Base-by-base conservation (phyloP, 306 rosid genomes). In the Myrica gale region DNA sequence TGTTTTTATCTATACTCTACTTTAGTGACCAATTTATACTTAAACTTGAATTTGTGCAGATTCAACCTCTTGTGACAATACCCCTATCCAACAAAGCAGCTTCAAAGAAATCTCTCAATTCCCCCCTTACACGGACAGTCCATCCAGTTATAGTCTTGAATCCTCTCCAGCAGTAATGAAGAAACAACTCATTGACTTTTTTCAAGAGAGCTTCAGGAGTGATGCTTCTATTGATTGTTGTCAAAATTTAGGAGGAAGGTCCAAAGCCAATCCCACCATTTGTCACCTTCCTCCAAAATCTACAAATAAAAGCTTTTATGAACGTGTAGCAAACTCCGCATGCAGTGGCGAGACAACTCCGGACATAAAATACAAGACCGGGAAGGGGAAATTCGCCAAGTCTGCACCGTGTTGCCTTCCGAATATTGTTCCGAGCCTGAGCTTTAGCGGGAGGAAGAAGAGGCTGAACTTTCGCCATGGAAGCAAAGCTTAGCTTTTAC, bases 151-250 rank as follows among this genome's bases (percentile, higher is more conserved):
- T 17, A 39, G 26, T 7, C 8, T 39, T 0, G 66, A 77, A 42
- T 67, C 83, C 11, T 71, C 75, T 21, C 55, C 70, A 4, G 21
- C 32, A 58, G 77, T 76, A 11, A 74, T 15, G 62, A 86, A 83
- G 65, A 84, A 82, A 63, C 86, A 71, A 20, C 83, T 87, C 9
- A 60, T 87, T 54, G 90, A 87, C 13, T 74, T 86, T 73, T 87
- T 84, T 72, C 80, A 50, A 3, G 89, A 86, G 39, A 86, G 87
- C 42, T 81, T 54, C 8, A 45, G 54, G 41, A 51, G 47, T 4
- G 57, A 69, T 7, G 19, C 11, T 26, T 71, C 53, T 6, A 82
- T 76, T 4, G 56, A 47, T 68, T 79, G 54, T 37, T 46, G 42
- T 51, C 80, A 41, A 66, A 61, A 47, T 26, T 23, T 70, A 15